These are phyloP conservation scores for Paxillus rubicundulus DNA, from an alignment of 768 basidiomycete species.

Conservation along the genomic window DNA sequence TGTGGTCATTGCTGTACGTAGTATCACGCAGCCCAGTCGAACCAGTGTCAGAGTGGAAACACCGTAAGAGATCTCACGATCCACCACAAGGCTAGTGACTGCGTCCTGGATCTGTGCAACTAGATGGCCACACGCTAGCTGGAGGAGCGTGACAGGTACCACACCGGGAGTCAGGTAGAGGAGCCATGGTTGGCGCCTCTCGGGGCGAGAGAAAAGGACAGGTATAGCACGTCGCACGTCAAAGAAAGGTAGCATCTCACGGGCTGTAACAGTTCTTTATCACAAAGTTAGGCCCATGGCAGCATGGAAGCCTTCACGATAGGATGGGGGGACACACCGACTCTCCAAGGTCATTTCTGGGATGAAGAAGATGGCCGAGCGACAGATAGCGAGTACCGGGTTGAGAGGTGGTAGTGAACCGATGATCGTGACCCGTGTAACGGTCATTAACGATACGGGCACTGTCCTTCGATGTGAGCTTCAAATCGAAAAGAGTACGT, in stretches of 20 bases:
- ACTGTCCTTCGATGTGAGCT: not conserved
- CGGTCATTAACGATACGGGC: not conserved
- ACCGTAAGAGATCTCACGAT: conserved; percentile 35
- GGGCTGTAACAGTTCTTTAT: conserved; percentile 69
- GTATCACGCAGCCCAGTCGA: conserved; percentile 39
- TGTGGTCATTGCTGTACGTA: not conserved
- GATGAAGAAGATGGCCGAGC: not conserved
- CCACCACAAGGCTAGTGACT: not conserved
- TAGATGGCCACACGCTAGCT: conserved; percentile 38
- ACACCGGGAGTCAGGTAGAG: conserved; percentile 70
- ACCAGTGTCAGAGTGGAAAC: conserved; percentile 38
- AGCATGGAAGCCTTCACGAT: conserved; percentile 40
- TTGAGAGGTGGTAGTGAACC: too few relatives aligned
- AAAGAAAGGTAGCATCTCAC: conserved; percentile 61
- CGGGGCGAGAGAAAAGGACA: conserved; percentile 69
- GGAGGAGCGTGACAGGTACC: conserved; percentile 36
- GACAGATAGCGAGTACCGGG: not conserved
- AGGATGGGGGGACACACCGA: conserved; percentile 42
- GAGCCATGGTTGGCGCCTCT: conserved; percentile 68
- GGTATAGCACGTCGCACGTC: conserved; percentile 51
- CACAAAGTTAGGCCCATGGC: conserved; percentile 54
- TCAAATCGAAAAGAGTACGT: not conserved
- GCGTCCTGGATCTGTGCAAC: conserved; percentile 41
- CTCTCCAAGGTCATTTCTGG: not conserved
- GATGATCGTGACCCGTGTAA: not conserved